Conservation (phyloP, 257 asterid species). For the Craterostigma plantagineum region DNA sequence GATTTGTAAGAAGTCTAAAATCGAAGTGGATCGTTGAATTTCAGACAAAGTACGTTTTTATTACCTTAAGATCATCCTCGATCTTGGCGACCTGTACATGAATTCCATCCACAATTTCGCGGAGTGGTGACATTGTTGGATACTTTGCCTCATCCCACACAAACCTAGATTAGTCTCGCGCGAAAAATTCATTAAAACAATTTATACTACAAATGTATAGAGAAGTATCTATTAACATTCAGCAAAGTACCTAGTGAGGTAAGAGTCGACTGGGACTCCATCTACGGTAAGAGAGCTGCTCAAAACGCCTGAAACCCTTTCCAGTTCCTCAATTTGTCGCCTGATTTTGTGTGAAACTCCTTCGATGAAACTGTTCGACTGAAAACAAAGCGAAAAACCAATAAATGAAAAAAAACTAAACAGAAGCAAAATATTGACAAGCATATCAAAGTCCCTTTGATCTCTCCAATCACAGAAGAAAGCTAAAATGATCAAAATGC, state of each 20-base stretch:
- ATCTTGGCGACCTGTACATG: slow-evolving; percentile 47
- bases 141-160: slow-evolving; percentile 83
- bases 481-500: no score
- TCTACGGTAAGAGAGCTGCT: slow-evolving; percentile 84
- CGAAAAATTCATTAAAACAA: slow-evolving; percentile 2
- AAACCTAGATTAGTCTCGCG: slow-evolving; percentile 18
- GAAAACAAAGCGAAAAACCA: slow-evolving; percentile 7
- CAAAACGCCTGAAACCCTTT: slow-evolving; percentile 69
- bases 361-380: slow-evolving; percentile 86
- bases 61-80: slow-evolving; percentile 74
- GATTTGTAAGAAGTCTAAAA: neutral
- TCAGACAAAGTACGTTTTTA: no score
- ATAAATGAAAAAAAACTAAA: no score
- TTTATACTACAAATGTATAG: neutral
- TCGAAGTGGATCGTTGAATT: no score
- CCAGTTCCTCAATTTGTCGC: slow-evolving; percentile 87
- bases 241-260: slow-evolving; percentile 56
- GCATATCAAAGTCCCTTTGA: no score
- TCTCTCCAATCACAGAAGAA: no score
- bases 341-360: slow-evolving; percentile 80
- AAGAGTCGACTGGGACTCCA: slow-evolving; percentile 93
- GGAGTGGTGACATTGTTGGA: slow-evolving; percentile 76
- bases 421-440: no score
- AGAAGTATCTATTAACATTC: slow-evolving; percentile 1
- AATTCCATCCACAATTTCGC: slow-evolving; percentile 54